Evolutionary conservation across 352 stramenopile species (phyloP), one percentile per base, ranked within the genome.

Genomic region (Pythium rhizo-oryzae): DNA sequence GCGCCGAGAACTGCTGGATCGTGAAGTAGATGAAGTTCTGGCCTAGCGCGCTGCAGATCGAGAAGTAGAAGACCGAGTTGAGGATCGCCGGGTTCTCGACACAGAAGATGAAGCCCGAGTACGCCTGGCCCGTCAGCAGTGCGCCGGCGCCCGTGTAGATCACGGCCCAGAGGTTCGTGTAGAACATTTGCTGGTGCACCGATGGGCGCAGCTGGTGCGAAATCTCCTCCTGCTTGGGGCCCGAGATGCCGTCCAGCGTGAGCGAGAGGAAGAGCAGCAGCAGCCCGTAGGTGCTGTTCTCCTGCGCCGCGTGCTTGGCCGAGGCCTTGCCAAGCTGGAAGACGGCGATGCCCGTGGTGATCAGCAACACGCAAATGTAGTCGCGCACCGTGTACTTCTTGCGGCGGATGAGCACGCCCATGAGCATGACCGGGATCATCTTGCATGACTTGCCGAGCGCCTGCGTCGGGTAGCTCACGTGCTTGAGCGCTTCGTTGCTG

Each of bases 11-110:
- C 74, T 97, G 87, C 65, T 97, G 90, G 72, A 99, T 98, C 37
- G 96, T 99, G 71, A 98, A 99, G 90, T 99, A 99, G 86, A 99
- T 99, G 80, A 99, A 99, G 79, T 98, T 98, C 81, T 99, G 98
- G 24, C 98, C 98, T 53, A 99, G 76, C 33, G 97, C 97, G 62
- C 89, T 98, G 81, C 94, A 98, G 62, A 98, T 70, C 24, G 96
- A 96, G 75, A 99, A 99, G 76, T 93, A 94, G 50, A 97, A 89
- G 67, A 98, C 76, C 54, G 85, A 93, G 62, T 90, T 79, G 56
- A 92, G 78, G 74, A 96, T 93, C 49, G 84, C 76, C 7, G 89
- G 87, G 75, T 96, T 95, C 72, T 89, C 80, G 4, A 91, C 69
- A 63, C 89, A 96, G 67, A 95, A 96, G 50, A 73, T 73, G 46